These are phyloP conservation scores for Kalmusia sp. DNA, from an alignment of 2,329 filamentous ascomycete genomes.

Conservation along the genomic window DNA sequence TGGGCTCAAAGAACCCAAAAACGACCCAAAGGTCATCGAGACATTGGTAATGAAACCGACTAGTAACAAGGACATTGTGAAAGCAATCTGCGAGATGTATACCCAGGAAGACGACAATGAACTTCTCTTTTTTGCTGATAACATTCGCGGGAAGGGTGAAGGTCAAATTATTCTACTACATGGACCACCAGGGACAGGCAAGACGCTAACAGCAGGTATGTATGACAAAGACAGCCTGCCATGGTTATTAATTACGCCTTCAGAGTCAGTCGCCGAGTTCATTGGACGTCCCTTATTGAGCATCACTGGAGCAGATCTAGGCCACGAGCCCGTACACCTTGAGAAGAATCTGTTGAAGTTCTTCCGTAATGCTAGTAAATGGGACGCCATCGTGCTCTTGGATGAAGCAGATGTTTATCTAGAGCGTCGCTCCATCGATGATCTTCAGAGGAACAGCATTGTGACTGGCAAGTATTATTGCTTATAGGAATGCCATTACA, in stretches of 20 bases:
- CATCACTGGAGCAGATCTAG: slow-evolving; percentile 26
- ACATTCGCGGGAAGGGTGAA: slow-evolving; percentile 35
- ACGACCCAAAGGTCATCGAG: slow-evolving; percentile 10
- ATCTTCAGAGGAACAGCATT: slow-evolving; percentile 42
- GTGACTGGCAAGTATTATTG: slow-evolving; percentile 24
- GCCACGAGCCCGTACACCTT: slow-evolving; percentile 15
- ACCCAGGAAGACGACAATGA: slow-evolving; percentile 6
- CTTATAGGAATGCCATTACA: neutral
- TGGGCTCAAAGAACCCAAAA: slow-evolving; percentile 3
- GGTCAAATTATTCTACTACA: slow-evolving; percentile 60
- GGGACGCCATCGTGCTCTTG: slow-evolving; percentile 39
- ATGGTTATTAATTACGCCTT: neutral
- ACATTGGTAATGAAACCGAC: slow-evolving; percentile 9
- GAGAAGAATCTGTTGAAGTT: slow-evolving; percentile 20
- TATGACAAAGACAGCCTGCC: neutral
- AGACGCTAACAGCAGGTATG: slow-evolving; percentile 70
- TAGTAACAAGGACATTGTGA: slow-evolving; percentile 18
- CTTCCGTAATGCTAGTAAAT: slow-evolving; percentile 22
- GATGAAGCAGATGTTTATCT: slow-evolving; percentile 50
- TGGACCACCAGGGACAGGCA: slow-evolving; percentile 92
- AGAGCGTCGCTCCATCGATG: slow-evolving; percentile 34
- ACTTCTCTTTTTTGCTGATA: slow-evolving; percentile 12
- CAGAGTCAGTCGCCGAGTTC: slow-evolving; percentile 32
- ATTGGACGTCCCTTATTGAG: slow-evolving; percentile 27
- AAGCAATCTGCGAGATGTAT: slow-evolving; percentile 16